Evolutionary conservation across 257 asterid genomes (phyloP), one percentile per base, ranked within the genome.

Genomic region (Nicotiana sylvestris): DNA sequence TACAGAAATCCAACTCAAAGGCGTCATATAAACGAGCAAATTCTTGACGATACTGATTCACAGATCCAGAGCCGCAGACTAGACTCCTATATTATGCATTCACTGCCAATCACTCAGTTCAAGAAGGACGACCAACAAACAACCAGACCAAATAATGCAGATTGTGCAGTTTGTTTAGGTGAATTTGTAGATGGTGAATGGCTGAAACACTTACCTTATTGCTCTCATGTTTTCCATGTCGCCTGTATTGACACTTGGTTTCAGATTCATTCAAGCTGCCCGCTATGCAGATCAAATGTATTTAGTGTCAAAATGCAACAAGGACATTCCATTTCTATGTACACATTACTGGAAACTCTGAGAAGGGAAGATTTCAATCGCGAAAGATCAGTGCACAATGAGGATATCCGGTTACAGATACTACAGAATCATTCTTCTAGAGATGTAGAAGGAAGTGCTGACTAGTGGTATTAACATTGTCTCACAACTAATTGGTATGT

Each of bases 161-260:
- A 87, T 30, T 94, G 98, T 68, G 93, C 92, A 2, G 93, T 94
- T 55, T 94, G 98, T 86, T 88, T 94, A 77, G 91, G 93, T 18
- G 96, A 94, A 69, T 92, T 92, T 55, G 93, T 89, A 81, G 91
- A 88, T 4, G 94, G 88, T 12, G 95, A 92, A 29, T 91, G 95
- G 94, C 89, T 89, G 82, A 94, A 92, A 67, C 86, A 84, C 72
- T 82, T 94, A 43, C 94, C 97, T 0, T 74, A 21, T 74, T 92
- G 97, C 83, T 86, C 93, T 12, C 98, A 94, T 82, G 88, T 85
- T 43, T 92, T 92, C 77, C 98, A 92, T 65, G 93, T 94, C 35
- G 86, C 95, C 2, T 92, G 98, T 77, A 92, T 92, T 8, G 93
- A 94, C 53, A 83, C 92, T 58, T 94, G 98, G 98, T 94, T 94